phyloP scores from a whole-genome alignment of 176 grass and related monocot species.

The Ampelocalamus luodianensis region DNA sequence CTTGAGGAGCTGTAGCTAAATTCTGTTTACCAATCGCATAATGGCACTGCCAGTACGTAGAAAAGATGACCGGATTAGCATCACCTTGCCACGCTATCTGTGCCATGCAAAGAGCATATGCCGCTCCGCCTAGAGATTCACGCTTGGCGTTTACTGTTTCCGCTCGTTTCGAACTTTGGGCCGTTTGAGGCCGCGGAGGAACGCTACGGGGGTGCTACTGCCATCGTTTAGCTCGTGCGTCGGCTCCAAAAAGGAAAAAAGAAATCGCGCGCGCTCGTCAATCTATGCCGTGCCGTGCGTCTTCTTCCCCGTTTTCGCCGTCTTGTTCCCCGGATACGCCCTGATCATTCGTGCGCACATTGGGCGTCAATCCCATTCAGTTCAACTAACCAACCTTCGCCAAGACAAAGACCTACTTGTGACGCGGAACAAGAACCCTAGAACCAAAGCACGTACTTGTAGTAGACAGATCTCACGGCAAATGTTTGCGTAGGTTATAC shows the following conservation, averaged over 20 bases:
- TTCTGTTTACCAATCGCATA: too few species aligned
- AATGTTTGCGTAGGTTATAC: not conserved
- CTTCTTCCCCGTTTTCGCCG: constrained; percentile 27
- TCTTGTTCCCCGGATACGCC: constrained; percentile 41
- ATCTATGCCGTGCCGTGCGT: constrained; percentile 4
- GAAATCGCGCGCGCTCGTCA: not conserved
- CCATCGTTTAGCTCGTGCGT: constrained; percentile 31
- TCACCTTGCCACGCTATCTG: not conserved
- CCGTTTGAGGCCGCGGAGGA: not conserved
- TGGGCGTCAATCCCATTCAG: not conserved
- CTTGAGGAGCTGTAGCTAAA: not conserved
- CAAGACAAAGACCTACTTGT: not conserved
- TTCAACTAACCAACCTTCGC: not conserved
- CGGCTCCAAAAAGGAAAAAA: constrained; percentile 7
- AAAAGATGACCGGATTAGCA: not conserved
- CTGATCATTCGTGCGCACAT: constrained; percentile 23
- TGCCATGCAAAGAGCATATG: constrained; percentile 12
- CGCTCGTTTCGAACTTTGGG: not conserved
- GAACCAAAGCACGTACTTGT: not conserved
- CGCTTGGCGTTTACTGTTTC: constrained; percentile 5
- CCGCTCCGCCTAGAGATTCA: constrained; percentile 39
- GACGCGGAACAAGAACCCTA: not conserved
- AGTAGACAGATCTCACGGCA: not conserved
- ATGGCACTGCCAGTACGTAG: not conserved
- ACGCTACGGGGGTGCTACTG: not conserved